These are phyloP conservation scores for Arctium lappa DNA, from an alignment of 129 eudicot genomes.

Conservation along the genomic window DNA sequence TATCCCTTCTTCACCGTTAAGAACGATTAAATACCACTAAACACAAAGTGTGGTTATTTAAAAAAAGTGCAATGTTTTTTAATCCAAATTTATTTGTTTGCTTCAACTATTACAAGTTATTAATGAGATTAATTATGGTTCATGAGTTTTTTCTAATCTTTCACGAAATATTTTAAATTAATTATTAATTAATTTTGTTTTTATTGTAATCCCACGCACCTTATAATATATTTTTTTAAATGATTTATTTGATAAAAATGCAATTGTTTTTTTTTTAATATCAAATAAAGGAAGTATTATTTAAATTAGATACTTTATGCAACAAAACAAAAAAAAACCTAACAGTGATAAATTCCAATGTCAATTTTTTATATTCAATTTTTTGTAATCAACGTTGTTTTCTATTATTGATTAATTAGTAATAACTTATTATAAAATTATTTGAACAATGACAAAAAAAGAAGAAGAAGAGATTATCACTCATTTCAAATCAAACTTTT, in stretches of 20 bases:
- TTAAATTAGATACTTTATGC: not conserved
- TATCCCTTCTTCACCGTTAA: no score
- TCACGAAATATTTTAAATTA: not conserved
- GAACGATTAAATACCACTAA: no score
- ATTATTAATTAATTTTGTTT: no score
- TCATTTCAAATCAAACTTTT: constrained; percentile 21
- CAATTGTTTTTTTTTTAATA: no score
- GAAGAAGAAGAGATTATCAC: not conserved
- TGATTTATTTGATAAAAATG: no score
- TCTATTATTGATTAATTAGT: no score
- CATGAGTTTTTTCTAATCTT: no score
- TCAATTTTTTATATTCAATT: not conserved
- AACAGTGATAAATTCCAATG: not conserved
- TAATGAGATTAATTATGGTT: no score
- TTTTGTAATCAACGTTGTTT: not conserved
- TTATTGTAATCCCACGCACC: not conserved
- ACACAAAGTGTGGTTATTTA: no score
- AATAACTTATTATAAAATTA: no score
- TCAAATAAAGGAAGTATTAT: not conserved
- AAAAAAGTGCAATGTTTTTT: no score
- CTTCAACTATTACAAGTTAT: no score
- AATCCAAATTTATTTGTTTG: not conserved
- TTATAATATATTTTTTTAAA: not conserved
- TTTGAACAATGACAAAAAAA: not conserved
- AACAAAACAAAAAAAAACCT: not conserved